Evolutionary conservation across 345 rosid species (phyloP), one percentile per base, ranked within the genome.

Genomic region (Gossypium mustelinum): DNA sequence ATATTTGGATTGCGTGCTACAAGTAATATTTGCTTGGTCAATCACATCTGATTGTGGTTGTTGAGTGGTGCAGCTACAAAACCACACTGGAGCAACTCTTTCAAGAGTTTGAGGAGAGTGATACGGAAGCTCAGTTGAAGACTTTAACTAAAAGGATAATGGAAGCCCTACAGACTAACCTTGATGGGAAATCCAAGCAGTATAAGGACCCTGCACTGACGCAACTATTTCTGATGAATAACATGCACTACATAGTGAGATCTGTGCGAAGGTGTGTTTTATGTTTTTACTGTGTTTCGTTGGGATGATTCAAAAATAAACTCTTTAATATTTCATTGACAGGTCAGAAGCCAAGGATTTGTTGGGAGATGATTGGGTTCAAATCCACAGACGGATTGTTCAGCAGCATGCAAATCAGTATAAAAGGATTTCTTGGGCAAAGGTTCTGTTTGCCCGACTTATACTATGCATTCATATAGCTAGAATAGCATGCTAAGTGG

Each of bases 361-460:
- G 63, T 76, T 95, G 73, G 97, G 99, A 74, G 99, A 95, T 85
- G 99, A 93, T 76, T 95, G 99, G 99, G 94, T 95, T 75, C 99
- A 95, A 84, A 95, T 91, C 76, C 98, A 95, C 77, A 56, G 99
- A 81, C 84, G 99, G 75, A 91, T 90, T 27, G 99, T 95, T 47
- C 98, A 93, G 77, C 98, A 93, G 80, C 97, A 95, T 18, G 99
- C 99, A 54, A 95, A 95, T 83, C 97, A 93, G 78, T 95, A 93
- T 52, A 93, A 95, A 85, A 93, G 99, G 81, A 88, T 93, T 81
- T 89, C 99, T 0, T 95, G 98, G 99, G 93, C 93, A 67, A 95
- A 95, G 94, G 99, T 95, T 72, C 22, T 78, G 41, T 51, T 74
- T 29, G 0, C n/a, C 41, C 16, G 12, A n/a, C 43, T 50, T 61